phyloP scores from a whole-genome alignment of 2,329 filamentous ascomycete species.

The Phialophora verrucosa region DNA sequence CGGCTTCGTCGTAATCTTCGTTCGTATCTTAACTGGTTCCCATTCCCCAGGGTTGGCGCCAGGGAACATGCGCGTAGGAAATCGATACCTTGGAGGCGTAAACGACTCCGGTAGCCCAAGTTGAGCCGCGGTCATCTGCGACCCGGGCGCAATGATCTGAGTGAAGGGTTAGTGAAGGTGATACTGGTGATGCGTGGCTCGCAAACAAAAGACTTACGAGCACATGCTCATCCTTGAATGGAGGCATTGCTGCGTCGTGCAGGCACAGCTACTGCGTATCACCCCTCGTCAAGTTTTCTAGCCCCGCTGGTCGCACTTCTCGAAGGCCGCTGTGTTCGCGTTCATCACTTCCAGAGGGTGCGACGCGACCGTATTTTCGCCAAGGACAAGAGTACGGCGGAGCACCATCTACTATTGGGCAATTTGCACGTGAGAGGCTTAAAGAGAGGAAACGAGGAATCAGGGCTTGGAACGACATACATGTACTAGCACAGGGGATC shows the following conservation, averaged over 20 bases:
- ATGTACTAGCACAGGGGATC: too few species aligned
- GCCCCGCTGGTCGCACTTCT: slow-evolving; percentile 6
- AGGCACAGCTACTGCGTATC: slow-evolving; percentile 6
- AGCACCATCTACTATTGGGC: not conserved
- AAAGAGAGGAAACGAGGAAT: not conserved
- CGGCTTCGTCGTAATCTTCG: slow-evolving; percentile 47
- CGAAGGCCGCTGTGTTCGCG: not conserved
- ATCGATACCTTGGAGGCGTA: slow-evolving; percentile 82
- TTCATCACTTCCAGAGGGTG: slow-evolving; percentile 5
- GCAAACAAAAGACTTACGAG: slow-evolving; percentile 47
- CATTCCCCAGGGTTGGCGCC: slow-evolving; percentile 76
- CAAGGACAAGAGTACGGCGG: not conserved
- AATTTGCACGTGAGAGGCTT: not conserved
- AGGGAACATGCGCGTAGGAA: slow-evolving; percentile 92
- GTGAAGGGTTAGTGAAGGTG: slow-evolving; percentile 21
- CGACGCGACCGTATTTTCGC: slow-evolving; percentile 2
- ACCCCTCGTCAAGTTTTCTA: slow-evolving; percentile 12
- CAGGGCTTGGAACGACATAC: not conserved
- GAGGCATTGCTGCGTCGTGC: slow-evolving; percentile 48
- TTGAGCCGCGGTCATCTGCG: slow-evolving; percentile 87
- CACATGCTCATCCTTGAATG: slow-evolving; percentile 60
- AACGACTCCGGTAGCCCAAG: slow-evolving; percentile 88
- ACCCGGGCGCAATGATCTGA: slow-evolving; percentile 68
- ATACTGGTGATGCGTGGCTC: not conserved
- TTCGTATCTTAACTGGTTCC: slow-evolving; percentile 79